Percentiles rank a stretch among this genome's conserved stretches.
Conservation (phyloP, 2,329 filamentous ascomycete genomes). For the Leptosphaerulina australis region DNA sequence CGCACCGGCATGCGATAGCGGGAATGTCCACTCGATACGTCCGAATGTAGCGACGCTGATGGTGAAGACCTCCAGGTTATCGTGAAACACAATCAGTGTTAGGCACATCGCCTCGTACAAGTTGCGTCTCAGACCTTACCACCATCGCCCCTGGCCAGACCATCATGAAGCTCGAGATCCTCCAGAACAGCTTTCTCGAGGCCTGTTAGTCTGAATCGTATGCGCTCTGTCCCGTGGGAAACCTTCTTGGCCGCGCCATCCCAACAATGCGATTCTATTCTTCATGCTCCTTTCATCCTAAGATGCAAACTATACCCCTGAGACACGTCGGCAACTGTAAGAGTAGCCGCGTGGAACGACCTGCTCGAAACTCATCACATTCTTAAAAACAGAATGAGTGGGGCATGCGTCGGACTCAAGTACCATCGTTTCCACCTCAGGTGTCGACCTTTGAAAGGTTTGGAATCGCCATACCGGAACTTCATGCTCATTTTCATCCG, state of each 20-base stretch:
- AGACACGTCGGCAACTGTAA: slow-evolving; percentile 29
- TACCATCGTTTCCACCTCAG: slow-evolving; percentile 37
- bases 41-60: not conserved
- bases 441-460: slow-evolving; percentile 38
- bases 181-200: slow-evolving; percentile 22
- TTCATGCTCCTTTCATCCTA: slow-evolving; percentile 29
- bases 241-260: slow-evolving; percentile 28
- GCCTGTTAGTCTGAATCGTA: slow-evolving; percentile 32
- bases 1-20: not conserved
- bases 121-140: slow-evolving; percentile 42
- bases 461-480: slow-evolving; percentile 39
- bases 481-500: slow-evolving; percentile 37
- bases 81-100: slow-evolving; percentile 42
- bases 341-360: slow-evolving; percentile 36
- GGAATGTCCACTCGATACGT: not conserved
- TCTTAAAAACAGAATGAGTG: slow-evolving; percentile 40
- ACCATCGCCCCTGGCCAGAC: slow-evolving; percentile 43
- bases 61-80: not conserved
- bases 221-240: slow-evolving; percentile 21
- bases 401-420: slow-evolving; percentile 31
- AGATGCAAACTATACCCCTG: slow-evolving; percentile 24
- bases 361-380: slow-evolving; percentile 32
- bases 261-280: slow-evolving; percentile 34
- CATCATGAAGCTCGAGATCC: slow-evolving; percentile 40
- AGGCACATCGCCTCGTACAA: slow-evolving; percentile 35